These are phyloP conservation scores for Misopates orontium DNA, from an alignment of 257 asterid species.

Conservation along the genomic window DNA sequence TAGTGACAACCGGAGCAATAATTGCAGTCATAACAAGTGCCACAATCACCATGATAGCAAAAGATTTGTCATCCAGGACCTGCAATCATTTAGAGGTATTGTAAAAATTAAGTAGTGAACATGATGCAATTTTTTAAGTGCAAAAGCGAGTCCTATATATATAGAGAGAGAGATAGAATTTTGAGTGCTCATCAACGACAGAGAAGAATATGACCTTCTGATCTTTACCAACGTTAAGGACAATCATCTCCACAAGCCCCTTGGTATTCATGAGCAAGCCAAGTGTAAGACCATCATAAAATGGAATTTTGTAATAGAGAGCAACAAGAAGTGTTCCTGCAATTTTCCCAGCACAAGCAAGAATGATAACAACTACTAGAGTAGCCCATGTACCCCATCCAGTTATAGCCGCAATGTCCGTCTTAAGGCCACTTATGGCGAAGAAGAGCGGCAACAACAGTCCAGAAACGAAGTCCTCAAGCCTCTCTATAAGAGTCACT, in stretches of 20 bases:
- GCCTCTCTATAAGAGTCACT: constrained; percentile 65
- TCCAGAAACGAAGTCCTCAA: constrained; percentile 89
- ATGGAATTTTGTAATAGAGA: constrained; percentile 71
- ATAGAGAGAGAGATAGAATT: too few relatives aligned
- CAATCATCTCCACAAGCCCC: constrained; percentile 93
- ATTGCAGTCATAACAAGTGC: constrained; percentile 71
- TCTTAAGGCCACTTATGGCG: constrained; percentile 88
- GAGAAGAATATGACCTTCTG: constrained; percentile 53
- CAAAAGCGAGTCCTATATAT: too few relatives aligned
- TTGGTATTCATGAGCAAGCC: constrained; percentile 94
- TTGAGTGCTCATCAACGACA: too few relatives aligned
- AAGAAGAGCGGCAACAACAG: constrained; percentile 83
- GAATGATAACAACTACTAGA: constrained; percentile 52
- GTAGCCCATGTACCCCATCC: constrained; percentile 64
- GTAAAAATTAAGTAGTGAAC: neutral
- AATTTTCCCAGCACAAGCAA: constrained; percentile 80
- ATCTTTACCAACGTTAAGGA: constrained; percentile 94
- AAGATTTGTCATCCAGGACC: constrained; percentile 78
- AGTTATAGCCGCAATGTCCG: constrained; percentile 48
- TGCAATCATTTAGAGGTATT: constrained; percentile 23
- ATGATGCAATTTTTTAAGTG: too few relatives aligned
- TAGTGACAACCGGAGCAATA: constrained; percentile 65
- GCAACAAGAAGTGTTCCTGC: constrained; percentile 75
- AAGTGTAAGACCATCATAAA: constrained; percentile 79
- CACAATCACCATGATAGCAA: constrained; percentile 83